Percentiles rank a stretch among this genome's conserved stretches.
Conservation (phyloP, 441 rosid genomes). For the Erodium texanum region DNA sequence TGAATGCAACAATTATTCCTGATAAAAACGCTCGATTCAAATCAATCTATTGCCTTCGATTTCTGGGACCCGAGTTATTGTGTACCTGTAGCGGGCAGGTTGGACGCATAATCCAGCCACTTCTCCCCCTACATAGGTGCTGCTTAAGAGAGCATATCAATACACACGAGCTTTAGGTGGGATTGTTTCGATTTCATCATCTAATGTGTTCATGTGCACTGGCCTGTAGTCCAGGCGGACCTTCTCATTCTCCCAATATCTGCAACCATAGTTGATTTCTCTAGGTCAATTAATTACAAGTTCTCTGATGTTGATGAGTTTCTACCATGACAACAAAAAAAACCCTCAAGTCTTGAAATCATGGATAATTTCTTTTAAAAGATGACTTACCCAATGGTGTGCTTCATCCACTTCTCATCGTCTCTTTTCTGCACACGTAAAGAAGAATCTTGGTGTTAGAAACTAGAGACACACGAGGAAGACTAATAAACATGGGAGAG, state of each 20-base stretch:
- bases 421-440: slow-evolving; percentile 75
- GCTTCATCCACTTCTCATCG: slow-evolving; percentile 92
- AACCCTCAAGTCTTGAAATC: too few species aligned
- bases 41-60: too few species aligned
- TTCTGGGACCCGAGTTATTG: too few species aligned
- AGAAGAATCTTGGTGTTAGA: slow-evolving; percentile 12
- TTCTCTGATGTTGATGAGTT: too few species aligned
- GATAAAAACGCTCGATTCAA: too few species aligned
- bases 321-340: not conserved
- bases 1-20: slow-evolving; percentile 19
- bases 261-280: too few species aligned
- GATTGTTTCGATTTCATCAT: slow-evolving; percentile 71
- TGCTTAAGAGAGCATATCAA: slow-evolving; percentile 24
- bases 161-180: slow-evolving; percentile 98
- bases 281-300: too few species aligned
- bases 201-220: slow-evolving; percentile 95
- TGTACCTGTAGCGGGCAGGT: not conserved
- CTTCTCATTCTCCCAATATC: slow-evolving; percentile 85
- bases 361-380: too few species aligned
- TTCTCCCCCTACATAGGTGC: not conserved
- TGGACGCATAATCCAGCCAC: not conserved
- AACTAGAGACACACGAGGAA: not conserved
- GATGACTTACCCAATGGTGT: slow-evolving; percentile 66
- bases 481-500: not conserved
- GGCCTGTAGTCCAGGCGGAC: slow-evolving; percentile 86